Evolutionary conservation across 352 stramenopile species (phyloP).

Genomic region (Globisporangium recalcitrans): DNA sequence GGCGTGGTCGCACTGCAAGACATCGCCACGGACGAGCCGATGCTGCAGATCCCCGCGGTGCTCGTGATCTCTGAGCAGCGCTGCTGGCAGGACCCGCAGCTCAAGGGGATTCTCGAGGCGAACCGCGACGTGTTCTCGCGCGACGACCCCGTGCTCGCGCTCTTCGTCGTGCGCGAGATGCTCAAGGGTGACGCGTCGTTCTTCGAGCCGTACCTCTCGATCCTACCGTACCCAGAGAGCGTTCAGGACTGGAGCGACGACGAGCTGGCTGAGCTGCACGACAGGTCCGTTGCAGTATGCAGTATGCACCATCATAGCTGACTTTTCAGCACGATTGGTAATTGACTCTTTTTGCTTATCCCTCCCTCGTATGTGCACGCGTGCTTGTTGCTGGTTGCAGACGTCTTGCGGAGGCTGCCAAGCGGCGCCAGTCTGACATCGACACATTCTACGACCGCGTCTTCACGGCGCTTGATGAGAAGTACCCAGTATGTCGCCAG

Average conservation of each 20-base stretch:
- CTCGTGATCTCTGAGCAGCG: slow-evolving; percentile 75
- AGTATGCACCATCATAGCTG: background rate
- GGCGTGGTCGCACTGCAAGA: slow-evolving; percentile 42
- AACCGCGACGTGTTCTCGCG: slow-evolving; percentile 66
- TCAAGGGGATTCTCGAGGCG: slow-evolving; percentile 38
- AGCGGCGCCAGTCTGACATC: slow-evolving; percentile 50
- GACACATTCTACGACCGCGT: slow-evolving; percentile 51
- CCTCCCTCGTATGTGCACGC: too few relatives aligned
- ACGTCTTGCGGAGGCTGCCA: slow-evolving; percentile 39
- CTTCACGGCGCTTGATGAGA: slow-evolving; percentile 36
- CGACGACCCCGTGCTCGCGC: slow-evolving; percentile 76
- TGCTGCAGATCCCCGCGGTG: slow-evolving; percentile 53
- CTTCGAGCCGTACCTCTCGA: slow-evolving; percentile 83
- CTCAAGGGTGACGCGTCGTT: slow-evolving; percentile 59
- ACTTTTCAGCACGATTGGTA: too few relatives aligned
- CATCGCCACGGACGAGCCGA: slow-evolving; percentile 58
- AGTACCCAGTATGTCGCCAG: slow-evolving; percentile 33
- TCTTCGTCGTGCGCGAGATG: slow-evolving; percentile 84
- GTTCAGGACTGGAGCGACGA: slow-evolving; percentile 77
- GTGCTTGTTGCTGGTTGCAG: slow-evolving; percentile 16
- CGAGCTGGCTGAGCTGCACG: slow-evolving; percentile 67
- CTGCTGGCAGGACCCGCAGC: slow-evolving; percentile 46
- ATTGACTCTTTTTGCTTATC: background rate
- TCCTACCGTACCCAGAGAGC: slow-evolving; percentile 74
- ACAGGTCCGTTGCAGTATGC: slow-evolving; percentile 25